phyloP scores from a whole-genome alignment of 2,329 filamentous ascomycete species.

The Amylocarpus encephaloides region DNA sequence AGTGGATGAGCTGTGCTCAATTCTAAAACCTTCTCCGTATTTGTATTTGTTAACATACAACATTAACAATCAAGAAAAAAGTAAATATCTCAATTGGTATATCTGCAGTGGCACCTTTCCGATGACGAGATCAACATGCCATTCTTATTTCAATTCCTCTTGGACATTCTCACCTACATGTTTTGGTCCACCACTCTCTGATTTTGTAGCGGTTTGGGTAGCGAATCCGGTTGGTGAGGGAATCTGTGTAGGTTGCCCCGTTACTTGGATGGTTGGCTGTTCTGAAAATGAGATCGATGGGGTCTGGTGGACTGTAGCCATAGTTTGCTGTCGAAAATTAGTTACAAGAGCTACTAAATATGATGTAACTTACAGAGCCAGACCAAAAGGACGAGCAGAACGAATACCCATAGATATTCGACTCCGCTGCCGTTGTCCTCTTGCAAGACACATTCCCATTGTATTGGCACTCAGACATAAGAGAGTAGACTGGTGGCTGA shows the following conservation, averaged over 20 bases:
- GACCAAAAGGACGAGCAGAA: too few relatives aligned
- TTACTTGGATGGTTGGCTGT: neutral
- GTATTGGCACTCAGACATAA: constrained; percentile 3
- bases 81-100: too few relatives aligned
- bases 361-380: too few relatives aligned
- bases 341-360: too few relatives aligned
- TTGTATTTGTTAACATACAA: too few relatives aligned
- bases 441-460: constrained; percentile 5
- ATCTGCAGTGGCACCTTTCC: too few relatives aligned
- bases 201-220: neutral
- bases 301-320: neutral
- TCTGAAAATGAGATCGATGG: neutral
- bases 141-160: neutral
- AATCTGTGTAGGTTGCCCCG: neutral
- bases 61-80: too few relatives aligned
- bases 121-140: too few relatives aligned
- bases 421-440: constrained; percentile 2
- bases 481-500: constrained; percentile 1
- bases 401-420: neutral
- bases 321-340: too few relatives aligned
- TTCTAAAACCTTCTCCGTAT: too few relatives aligned
- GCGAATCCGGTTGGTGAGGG: neutral
- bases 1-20: too few relatives aligned
- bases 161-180: neutral
- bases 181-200: neutral